Evolutionary conservation across 2,329 filamentous ascomycete genomes (phyloP).

Genomic region (Aphanocladium album): DNA sequence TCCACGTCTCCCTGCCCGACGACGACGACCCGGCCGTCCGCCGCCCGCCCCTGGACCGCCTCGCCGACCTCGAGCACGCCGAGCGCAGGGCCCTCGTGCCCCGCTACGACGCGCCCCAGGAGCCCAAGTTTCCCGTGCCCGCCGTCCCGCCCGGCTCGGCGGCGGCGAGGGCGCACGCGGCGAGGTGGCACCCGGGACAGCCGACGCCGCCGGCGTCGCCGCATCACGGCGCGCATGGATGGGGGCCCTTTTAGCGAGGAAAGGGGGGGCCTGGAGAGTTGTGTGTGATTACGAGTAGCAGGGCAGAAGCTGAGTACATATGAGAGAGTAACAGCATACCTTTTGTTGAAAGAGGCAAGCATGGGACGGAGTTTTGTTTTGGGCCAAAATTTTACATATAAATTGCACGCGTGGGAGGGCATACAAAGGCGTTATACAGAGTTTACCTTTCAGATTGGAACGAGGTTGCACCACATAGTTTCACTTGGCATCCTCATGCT

Average conservation of each 20-base stretch:
- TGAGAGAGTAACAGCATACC: no score
- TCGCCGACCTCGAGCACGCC: conserved; percentile 41
- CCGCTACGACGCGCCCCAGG: not conserved
- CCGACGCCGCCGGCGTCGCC: conserved; percentile 14
- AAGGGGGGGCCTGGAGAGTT: no score
- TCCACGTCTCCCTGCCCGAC: conserved; percentile 59
- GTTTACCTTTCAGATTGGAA: no score
- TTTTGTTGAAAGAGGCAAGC: no score
- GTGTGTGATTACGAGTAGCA: no score
- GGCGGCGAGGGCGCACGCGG: conserved; percentile 21
- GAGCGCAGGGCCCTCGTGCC: conserved; percentile 31
- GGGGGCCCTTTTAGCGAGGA: no score
- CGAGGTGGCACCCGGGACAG: conserved; percentile 34
- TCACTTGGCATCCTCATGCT: not conserved
- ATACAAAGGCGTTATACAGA: no score
- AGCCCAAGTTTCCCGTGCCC: conserved; percentile 11
- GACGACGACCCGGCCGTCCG: conserved; percentile 57
- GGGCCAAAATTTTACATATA: no score
- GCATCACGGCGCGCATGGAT: no score
- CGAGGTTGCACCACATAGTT: not conserved
- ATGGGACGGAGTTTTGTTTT: no score
- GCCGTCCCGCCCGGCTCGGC: not conserved
- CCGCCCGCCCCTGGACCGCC: conserved; percentile 54
- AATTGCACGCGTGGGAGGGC: no score
- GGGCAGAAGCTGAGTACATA: no score